Base-by-base conservation (phyloP, 306 rosid genomes). In the Gastrolobium villosum region DNA sequence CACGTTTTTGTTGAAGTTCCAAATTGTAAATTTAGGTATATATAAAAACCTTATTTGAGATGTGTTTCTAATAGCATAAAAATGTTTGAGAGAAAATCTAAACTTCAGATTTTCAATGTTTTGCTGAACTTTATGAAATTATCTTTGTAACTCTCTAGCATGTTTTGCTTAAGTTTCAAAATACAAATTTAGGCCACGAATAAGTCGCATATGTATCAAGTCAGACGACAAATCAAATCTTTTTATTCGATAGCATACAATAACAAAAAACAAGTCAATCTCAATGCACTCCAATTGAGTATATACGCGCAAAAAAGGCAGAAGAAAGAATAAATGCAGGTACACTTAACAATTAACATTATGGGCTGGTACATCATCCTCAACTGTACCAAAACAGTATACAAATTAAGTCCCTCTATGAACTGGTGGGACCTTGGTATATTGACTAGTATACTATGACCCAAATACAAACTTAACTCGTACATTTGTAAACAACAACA, bases 221-320 rank as follows among this genome's bases (percentile, higher is more conserved):
- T 69, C 78, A 81, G 77, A 81, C 35, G 59, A 81, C 60, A 40
- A 62, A 53, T 44, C 40, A 43, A 72, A 32, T 63, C 11, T 70
- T 15, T 2, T 20, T 20, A 20, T 31, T 4, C 37, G 52, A 43
- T 6, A 14, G 0, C 79, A 77, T 34, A 70, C 70, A 62, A 63
- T 46, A 70, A 76, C 86, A 44, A 76, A 76, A 77, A 77, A 76
- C 32, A 54, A 82, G 79, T 82, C 82, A 70, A 79, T 32, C 32
- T 7, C 41, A 46, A 45, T 41, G 77, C 75, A 32, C 65, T 56
- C 28, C 0, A 30, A 13, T 15, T 45, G 49, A 46, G 48, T 39
- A 52, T 46, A 54, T 13, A 56, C 57, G 26, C 26, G 26, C 26
- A 20, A 68, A 20, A 50, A 50, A 70, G 5, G 10, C 37, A 35